These are phyloP conservation scores for Eimeria praecox DNA, from an alignment of 169 alveolate species.

Conservation along the genomic window DNA sequence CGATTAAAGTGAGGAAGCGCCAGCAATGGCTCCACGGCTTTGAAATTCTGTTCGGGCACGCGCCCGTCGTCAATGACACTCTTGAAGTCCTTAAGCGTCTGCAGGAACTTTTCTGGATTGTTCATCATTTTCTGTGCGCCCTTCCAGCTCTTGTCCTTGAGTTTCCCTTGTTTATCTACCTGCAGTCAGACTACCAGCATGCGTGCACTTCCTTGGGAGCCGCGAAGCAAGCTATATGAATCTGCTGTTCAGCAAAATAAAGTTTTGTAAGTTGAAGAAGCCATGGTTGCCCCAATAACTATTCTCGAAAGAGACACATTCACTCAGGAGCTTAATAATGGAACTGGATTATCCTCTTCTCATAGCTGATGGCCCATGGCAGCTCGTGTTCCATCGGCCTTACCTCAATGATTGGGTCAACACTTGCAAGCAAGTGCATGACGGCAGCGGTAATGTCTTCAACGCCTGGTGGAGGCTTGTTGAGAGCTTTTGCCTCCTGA, in stretches of 20 bases:
- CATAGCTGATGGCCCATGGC: background rate
- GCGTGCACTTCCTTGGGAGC: background rate
- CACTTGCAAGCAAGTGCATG: constrained; percentile 94
- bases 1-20: constrained; percentile 92
- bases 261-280: background rate
- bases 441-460: constrained; percentile 95
- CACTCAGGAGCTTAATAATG: background rate
- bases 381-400: background rate
- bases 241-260: background rate
- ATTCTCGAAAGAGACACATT: background rate
- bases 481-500: constrained; percentile 95
- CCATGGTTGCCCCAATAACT: background rate
- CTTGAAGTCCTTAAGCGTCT: constrained; percentile 93
- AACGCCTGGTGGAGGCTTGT: constrained; percentile 97
- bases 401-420: constrained; percentile 85
- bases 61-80: constrained; percentile 92
- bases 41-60: constrained; percentile 95
- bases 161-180: constrained; percentile 95
- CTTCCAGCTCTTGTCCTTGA: constrained; percentile 96
- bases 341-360: background rate
- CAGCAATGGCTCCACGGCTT: constrained; percentile 87
- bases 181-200: constrained; percentile 82
- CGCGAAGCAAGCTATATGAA: background rate
- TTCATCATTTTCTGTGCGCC: constrained; percentile 97
- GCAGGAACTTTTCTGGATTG: constrained; percentile 95